Conservation (phyloP, 768 basidiomycete species). For the Serpula lacrymans region DNA sequence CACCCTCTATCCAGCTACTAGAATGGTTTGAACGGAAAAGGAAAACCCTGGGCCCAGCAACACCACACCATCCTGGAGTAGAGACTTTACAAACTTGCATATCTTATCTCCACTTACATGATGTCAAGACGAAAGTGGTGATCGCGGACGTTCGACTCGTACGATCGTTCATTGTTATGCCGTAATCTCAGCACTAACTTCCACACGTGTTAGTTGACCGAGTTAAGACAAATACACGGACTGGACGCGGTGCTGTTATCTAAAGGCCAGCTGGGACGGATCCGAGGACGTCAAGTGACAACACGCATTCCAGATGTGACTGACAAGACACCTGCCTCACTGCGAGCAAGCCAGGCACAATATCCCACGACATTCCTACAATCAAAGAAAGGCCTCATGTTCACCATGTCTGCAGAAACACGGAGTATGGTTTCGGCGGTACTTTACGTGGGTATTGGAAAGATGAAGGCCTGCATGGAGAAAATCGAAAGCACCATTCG, state of each 20-base stretch:
- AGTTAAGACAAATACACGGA: conserved; percentile 38
- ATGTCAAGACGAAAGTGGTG: conserved; percentile 38
- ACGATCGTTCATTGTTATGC: too few species aligned
- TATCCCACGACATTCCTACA: conserved; percentile 36
- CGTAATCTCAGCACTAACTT: too few species aligned
- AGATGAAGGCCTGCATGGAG: conserved; percentile 37
- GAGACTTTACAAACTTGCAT: conserved; percentile 44
- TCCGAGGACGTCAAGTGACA: conserved; percentile 26
- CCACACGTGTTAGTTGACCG: conserved; percentile 40
- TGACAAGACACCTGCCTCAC: conserved; percentile 24
- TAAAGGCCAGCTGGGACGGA: conserved; percentile 36
- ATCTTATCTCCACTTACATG: conserved; percentile 39
- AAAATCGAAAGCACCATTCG: conserved; percentile 32
- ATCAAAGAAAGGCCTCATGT: conserved; percentile 23
- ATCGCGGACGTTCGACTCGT: conserved; percentile 43
- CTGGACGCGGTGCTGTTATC: conserved; percentile 42
- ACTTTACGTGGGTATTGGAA: conserved; percentile 30
- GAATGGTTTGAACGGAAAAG: conserved; percentile 38
- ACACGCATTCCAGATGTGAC: conserved; percentile 25
- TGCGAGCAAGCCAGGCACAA: conserved; percentile 36
- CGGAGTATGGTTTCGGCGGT: conserved; percentile 31
- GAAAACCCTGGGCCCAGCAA: conserved; percentile 11
- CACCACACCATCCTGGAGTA: conserved; percentile 38
- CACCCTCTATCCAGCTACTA: conserved; percentile 32
- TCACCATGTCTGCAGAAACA: conserved; percentile 33